phyloP scores from a whole-genome alignment of 2,329 filamentous ascomycete genomes.

The Pseudophaeomoniella oleicola region DNA sequence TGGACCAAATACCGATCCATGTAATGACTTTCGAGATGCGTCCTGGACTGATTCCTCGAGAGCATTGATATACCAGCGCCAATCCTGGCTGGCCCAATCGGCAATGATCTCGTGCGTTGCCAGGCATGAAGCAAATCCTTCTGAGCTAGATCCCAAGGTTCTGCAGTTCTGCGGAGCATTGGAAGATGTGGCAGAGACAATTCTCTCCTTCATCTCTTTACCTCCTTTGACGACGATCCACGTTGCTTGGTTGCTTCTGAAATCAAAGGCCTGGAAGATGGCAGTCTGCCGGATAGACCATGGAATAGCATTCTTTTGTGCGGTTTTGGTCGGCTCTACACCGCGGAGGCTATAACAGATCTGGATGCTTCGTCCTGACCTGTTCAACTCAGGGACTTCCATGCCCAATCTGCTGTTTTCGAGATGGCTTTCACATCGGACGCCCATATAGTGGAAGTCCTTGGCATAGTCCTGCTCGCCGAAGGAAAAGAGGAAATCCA shows the following conservation, averaged over 20 bases:
- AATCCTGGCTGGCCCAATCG: constrained; percentile 25
- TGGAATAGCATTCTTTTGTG: constrained; percentile 5
- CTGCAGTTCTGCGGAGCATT: background rate
- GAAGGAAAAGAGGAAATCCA: constrained; percentile 17
- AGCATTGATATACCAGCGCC: constrained; percentile 26
- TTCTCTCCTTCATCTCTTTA: constrained; percentile 15
- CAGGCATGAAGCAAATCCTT: constrained; percentile 13
- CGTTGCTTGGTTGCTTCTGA: constrained; percentile 14
- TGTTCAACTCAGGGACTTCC: constrained; percentile 15
- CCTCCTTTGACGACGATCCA: constrained; percentile 27
- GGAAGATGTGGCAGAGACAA: constrained; percentile 9
- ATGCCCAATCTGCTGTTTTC: background rate
- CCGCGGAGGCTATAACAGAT: constrained; percentile 27
- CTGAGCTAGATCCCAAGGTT: constrained; percentile 3
- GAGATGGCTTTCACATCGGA: constrained; percentile 16
- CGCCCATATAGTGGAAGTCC: constrained; percentile 23
- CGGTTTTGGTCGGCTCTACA: constrained; percentile 13
- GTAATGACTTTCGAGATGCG: constrained; percentile 6
- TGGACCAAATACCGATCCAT: constrained; percentile 1
- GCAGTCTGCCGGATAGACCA: constrained; percentile 25
- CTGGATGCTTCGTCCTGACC: constrained; percentile 21
- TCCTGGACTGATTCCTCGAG: constrained; percentile 18
- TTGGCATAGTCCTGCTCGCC: constrained; percentile 13
- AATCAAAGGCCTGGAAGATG: constrained; percentile 24
- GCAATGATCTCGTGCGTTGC: constrained; percentile 19